These are phyloP conservation scores for Nicotiana attenuata DNA, from an alignment of 257 asterid species.

Conservation along the genomic window DNA sequence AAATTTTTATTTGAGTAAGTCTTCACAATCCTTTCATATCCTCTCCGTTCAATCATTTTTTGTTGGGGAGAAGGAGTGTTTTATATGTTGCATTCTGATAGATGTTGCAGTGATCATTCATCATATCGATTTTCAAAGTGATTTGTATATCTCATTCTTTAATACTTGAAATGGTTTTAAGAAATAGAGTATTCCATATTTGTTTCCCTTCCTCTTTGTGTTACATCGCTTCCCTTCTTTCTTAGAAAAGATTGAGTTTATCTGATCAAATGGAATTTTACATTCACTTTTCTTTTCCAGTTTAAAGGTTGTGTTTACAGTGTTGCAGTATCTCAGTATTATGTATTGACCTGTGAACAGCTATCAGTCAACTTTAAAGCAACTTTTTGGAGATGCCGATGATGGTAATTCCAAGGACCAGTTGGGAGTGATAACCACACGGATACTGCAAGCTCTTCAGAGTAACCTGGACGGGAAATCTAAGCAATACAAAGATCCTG, in stretches of 20 bases:
- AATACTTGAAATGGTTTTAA: background rate
- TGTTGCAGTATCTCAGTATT: background rate
- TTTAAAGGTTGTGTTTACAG: background rate
- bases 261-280: background rate
- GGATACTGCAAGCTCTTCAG: slow-evolving; percentile 89
- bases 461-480: slow-evolving; percentile 86
- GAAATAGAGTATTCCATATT: background rate
- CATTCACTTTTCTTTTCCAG: background rate
- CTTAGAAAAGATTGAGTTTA: background rate
- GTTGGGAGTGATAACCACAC: slow-evolving; percentile 64
- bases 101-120: background rate
- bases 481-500: slow-evolving; percentile 91
- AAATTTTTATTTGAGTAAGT: slow-evolving; percentile 92
- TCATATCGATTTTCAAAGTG: background rate
- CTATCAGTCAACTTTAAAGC: slow-evolving; percentile 82
- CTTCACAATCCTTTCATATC: background rate
- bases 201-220: background rate
- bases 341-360: slow-evolving; percentile 30
- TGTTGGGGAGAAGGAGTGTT: background rate
- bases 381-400: slow-evolving; percentile 60
- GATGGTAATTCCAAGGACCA: slow-evolving; percentile 51
- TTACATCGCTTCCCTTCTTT: background rate
- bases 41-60: background rate
- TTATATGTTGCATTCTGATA: background rate
- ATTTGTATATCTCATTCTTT: background rate